Evolutionary conservation across 2,329 filamentous ascomycete species (phyloP).

Genomic region (Paracoccidioides brasiliensis): DNA sequence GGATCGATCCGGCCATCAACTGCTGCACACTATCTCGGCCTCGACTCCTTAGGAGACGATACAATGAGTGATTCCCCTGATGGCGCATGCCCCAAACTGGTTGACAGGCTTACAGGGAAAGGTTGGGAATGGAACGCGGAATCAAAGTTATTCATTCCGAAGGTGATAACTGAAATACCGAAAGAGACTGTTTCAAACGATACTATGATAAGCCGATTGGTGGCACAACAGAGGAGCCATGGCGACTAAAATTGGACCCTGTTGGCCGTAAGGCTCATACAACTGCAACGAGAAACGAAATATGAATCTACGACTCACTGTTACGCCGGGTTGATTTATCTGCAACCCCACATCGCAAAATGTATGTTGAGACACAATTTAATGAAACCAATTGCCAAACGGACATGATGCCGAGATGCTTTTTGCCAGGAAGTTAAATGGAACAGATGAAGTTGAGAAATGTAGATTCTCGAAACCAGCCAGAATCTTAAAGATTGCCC

Average conservation of each 20-base stretch:
- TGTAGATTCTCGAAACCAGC: background rate
- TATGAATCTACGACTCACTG: background rate
- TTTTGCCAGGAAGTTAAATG: background rate
- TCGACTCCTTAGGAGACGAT: conserved; percentile 15
- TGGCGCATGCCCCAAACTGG: conserved; percentile 17
- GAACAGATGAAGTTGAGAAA: background rate
- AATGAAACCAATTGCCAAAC: too few species aligned
- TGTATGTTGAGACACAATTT: background rate
- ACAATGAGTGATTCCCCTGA: conserved; percentile 13
- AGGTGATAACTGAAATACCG: conserved; percentile 14
- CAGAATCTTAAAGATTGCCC: background rate
- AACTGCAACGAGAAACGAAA: background rate
- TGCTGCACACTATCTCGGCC: conserved; percentile 26
- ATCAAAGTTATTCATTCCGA: conserved; percentile 23
- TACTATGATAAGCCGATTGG: conserved; percentile 21
- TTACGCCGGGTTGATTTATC: background rate
- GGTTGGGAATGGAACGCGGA: conserved; percentile 29
- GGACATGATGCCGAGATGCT: too few species aligned
- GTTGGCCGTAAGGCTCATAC: background rate
- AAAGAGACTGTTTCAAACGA: conserved; percentile 10
- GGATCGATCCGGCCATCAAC: conserved; percentile 26
- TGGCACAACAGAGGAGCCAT: conserved; percentile 21
- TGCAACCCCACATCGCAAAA: background rate
- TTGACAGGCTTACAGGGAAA: conserved; percentile 22
- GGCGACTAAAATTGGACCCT: conserved; percentile 12